A percentile compares a stretch with the other conserved stretches of the same genome.
These are phyloP conservation scores for Escallonia herrerae DNA, from an alignment of 129 eudicot genomes.

Conservation along the genomic window DNA sequence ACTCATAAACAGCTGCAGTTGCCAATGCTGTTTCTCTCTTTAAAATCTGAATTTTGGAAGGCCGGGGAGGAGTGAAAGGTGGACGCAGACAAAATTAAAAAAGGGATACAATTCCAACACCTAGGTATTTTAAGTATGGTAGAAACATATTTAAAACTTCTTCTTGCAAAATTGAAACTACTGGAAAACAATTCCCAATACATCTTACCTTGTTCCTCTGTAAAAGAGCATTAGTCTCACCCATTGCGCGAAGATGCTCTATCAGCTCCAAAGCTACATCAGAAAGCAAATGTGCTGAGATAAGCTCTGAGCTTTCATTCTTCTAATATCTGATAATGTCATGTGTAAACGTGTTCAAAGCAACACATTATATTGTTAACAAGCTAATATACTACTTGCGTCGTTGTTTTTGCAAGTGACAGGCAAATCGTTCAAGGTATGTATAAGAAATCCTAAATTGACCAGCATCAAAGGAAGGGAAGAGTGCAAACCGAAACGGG, in stretches of 20 bases:
- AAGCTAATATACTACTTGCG: too few species aligned
- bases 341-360: too few species aligned
- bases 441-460: too few species aligned
- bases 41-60: slow-evolving; percentile 36
- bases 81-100: neutral
- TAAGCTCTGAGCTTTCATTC: too few species aligned
- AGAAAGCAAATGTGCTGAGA: neutral
- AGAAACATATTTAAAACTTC: too few species aligned
- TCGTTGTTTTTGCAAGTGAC: too few species aligned
- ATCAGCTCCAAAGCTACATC: slow-evolving; percentile 79
- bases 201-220: slow-evolving; percentile 61
- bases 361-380: too few species aligned
- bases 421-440: too few species aligned
- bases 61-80: too few species aligned
- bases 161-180: neutral
- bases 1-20: slow-evolving; percentile 82
- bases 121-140: neutral
- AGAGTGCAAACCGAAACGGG: too few species aligned
- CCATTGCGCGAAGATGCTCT: slow-evolving; percentile 94
- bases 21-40: slow-evolving; percentile 87
- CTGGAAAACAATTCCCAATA: neutral
- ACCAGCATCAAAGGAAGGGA: too few species aligned
- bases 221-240: slow-evolving; percentile 88
- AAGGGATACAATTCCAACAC: neutral
- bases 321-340: too few species aligned